Conservation (phyloP, 768 basidiomycete species). For the Pulveroboletus sp. region DNA sequence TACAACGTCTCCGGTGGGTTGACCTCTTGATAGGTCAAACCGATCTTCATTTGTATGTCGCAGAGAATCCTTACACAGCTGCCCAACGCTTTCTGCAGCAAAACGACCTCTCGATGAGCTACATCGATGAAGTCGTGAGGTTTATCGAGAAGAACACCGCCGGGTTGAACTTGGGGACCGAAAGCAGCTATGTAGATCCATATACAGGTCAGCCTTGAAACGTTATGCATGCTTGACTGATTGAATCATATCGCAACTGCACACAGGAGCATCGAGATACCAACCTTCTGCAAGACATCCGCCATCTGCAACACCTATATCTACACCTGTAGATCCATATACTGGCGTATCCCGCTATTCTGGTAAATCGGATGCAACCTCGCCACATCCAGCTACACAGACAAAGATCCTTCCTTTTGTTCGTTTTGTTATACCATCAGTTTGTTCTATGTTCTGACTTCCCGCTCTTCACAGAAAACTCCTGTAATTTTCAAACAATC, state of each 20-base stretch:
- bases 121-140: slow-evolving; percentile 84
- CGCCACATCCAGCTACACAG: slow-evolving; percentile 32
- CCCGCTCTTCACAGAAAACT: slow-evolving; percentile 41
- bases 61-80: slow-evolving; percentile 88
- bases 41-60: background rate
- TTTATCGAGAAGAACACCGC: slow-evolving; percentile 93
- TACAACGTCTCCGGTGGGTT: slow-evolving; percentile 80
- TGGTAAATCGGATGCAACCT: slow-evolving; percentile 35
- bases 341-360: slow-evolving; percentile 67
- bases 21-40: background rate
- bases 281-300: slow-evolving; percentile 39
- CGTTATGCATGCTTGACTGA: background rate
- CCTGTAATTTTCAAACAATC: slow-evolving; percentile 83
- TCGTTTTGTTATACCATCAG: slow-evolving; percentile 17
- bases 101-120: slow-evolving; percentile 78
- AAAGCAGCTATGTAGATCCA: slow-evolving; percentile 74
- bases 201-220: slow-evolving; percentile 63
- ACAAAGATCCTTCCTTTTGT: slow-evolving; percentile 53
- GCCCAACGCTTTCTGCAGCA: slow-evolving; percentile 83
- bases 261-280: slow-evolving; percentile 61
- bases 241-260: background rate
- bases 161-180: slow-evolving; percentile 65
- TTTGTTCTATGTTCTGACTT: background rate
- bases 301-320: slow-evolving; percentile 28
- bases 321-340: slow-evolving; percentile 61